phyloP scores from a whole-genome alignment of 2,329 filamentous ascomycete species.

The Colletotrichum sp. region DNA sequence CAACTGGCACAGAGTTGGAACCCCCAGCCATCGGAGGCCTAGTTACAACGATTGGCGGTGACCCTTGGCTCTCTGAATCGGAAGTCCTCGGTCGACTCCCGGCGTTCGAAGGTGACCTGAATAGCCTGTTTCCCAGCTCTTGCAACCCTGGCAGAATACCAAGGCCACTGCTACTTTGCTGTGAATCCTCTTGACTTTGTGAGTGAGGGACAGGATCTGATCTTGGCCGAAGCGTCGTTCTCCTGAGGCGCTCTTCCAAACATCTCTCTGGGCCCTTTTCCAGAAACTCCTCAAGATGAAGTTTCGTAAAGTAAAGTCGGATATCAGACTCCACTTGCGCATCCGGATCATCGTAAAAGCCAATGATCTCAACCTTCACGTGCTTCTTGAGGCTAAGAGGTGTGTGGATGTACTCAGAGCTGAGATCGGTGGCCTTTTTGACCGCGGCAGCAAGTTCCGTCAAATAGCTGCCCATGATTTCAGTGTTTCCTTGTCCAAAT shows the following conservation, averaged over 20 bases:
- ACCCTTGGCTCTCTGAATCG: slow-evolving; percentile 20
- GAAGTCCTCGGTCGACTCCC: slow-evolving; percentile 12
- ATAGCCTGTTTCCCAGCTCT: not conserved
- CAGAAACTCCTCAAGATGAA: slow-evolving; percentile 60
- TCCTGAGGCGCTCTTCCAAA: slow-evolving; percentile 55
- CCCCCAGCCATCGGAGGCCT: slow-evolving; percentile 29
- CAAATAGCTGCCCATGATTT: slow-evolving; percentile 42
- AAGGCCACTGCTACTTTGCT: not conserved
- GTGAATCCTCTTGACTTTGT: not conserved
- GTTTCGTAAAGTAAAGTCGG: slow-evolving; percentile 55
- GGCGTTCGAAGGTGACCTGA: not conserved
- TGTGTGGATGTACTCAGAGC: slow-evolving; percentile 40
- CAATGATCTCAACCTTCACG: slow-evolving; percentile 62
- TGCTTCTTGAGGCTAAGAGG: slow-evolving; percentile 55
- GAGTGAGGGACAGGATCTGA: not conserved
- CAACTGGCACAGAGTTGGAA: not conserved
- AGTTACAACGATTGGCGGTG: slow-evolving; percentile 43
- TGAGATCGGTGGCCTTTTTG: slow-evolving; percentile 40
- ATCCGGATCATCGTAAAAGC: slow-evolving; percentile 64
- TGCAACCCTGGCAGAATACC: not conserved
- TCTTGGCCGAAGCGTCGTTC: slow-evolving; percentile 23
- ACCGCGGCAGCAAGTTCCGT: slow-evolving; percentile 41
- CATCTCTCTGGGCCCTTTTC: slow-evolving; percentile 60
- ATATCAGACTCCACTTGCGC: slow-evolving; percentile 41
- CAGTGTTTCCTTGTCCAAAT: slow-evolving; percentile 54